Base-by-base conservation (phyloP, 805 yeast genomes). In the Ogataea neopini region DNA sequence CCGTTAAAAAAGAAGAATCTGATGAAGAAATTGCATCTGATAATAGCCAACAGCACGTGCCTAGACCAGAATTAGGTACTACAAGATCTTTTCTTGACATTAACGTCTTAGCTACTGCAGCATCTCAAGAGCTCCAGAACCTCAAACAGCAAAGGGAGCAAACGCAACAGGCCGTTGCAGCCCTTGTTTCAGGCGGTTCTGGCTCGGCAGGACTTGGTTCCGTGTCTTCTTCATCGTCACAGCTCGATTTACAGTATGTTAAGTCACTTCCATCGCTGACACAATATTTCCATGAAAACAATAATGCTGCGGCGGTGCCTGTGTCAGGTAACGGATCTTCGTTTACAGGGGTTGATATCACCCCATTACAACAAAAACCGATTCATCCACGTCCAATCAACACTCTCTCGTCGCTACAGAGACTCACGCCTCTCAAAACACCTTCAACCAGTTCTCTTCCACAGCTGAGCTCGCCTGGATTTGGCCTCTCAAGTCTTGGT, bases 211-310 rank as follows among this genome's bases (percentile, higher is more conserved):
- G 25, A 22, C 30, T 28, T n/a, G 30, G 25, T 22, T 28, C 30
- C 5, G 14, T 13, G 30, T 13, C 30, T 8, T 28, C 30, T 26
- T 29, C 43, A 22, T 19, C 44, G 18, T 52, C 53, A 19, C 42
- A 49, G 5, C 17, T 51, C 26, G 55, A 57, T 40, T 40, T 66
- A 17, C 69, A 63, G 42, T 71, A 72, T 53, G 74, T 76, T n/a
- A 77, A 74, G 58, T 76, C 81, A 6, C 65, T 78, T 28, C 83
- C 83, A 10, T 74, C 80, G 15, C 65, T 79, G 44, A 67, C 78
- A 0, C 77, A 76, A 46, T 77, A 74, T 63, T 79, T 78, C 50
- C 51, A 50, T 26, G 43, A 46, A 9, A 44, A 38, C 19, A 68
- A 8, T 8, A 22, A 22, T 8, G 25, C 25, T 22, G 25, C 25